Conservation (phyloP, 2,329 filamentous ascomycete species). For the Botrytis sinoallii region DNA sequence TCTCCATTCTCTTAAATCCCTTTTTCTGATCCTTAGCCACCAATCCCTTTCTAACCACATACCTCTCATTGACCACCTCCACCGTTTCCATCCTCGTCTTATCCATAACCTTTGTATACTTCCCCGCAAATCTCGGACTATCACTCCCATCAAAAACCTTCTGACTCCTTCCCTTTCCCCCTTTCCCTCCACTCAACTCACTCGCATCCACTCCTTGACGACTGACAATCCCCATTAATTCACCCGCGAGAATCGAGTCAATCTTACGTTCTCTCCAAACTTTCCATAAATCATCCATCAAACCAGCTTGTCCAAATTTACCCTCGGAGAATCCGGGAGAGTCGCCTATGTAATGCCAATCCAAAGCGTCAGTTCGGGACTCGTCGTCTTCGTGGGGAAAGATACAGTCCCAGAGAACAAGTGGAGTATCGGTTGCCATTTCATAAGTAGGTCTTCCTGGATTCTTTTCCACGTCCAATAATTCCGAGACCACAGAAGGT, state of each 20-base stretch:
- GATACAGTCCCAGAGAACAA: slow-evolving; percentile 94
- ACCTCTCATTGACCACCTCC: slow-evolving; percentile 57
- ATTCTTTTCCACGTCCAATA: slow-evolving; percentile 70
- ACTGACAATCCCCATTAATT: slow-evolving; percentile 63
- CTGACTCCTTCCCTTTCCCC: slow-evolving; percentile 35
- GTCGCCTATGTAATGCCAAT: slow-evolving; percentile 80
- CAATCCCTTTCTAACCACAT: slow-evolving; percentile 60
- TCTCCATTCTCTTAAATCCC: slow-evolving; percentile 13
- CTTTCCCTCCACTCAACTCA: slow-evolving; percentile 38
- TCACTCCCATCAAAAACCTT: slow-evolving; percentile 56
- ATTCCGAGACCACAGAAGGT: slow-evolving; percentile 66
- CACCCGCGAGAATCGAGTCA: slow-evolving; percentile 78
- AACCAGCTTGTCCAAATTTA: slow-evolving; percentile 62
- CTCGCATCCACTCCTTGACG: slow-evolving; percentile 38
- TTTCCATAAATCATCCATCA: slow-evolving; percentile 76
- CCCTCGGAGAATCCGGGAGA: slow-evolving; percentile 51
- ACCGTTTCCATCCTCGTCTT: slow-evolving; percentile 49
- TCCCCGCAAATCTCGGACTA: slow-evolving; percentile 48
- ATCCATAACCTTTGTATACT: slow-evolving; percentile 55
- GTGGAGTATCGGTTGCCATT: slow-evolving; percentile 84
- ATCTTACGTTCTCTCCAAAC: slow-evolving; percentile 83
- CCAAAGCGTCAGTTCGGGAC: slow-evolving; percentile 55
- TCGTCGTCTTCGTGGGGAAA: slow-evolving; percentile 59
- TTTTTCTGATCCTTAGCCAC: slow-evolving; percentile 15
- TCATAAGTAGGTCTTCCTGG: slow-evolving; percentile 81